Evolutionary conservation across 495 filamentous ascomycete species (phyloP), one percentile per base, ranked within the genome.

Genomic region (Daldinia grandis): DNA sequence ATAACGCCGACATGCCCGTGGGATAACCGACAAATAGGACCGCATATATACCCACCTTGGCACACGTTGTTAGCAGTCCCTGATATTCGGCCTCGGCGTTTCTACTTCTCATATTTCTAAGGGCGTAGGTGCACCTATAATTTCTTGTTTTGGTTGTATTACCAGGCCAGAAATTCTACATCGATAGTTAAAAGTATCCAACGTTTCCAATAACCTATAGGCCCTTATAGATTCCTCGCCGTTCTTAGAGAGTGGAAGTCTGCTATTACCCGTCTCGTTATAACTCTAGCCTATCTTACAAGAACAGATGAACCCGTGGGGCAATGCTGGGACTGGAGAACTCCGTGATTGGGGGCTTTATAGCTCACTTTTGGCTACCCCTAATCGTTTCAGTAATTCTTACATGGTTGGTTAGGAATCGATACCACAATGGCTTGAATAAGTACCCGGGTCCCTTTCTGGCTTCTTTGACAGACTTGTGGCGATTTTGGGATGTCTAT

Each of bases 401-500:
- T 40, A 78, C 73, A 8, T 87, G 83, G 69, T 77, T 90, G 15
- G 72, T 85, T n/a, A 78, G 76, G 68, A 91, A 89, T 76, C 81
- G 84, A 42, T 90, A 85, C 74, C 75, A 86, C 66, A 83, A 85
- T 70, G 86, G 87, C 35, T 78, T 92, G 57, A 86, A 87, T 78
- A 86, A 85, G 69, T 89, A 87, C 66, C 90, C 90, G 0, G 90
- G 91, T 0, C 91, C 89, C 1, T 84, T 90, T 63, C 79, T 91
- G 40, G 92, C 89, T 14, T 86, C 85, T 6, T 82, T 91, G 61
- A 92, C 91, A 2, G 84, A 90, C 74, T 84, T 83, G 78, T 93
- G 90, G 88, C 84, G 92, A 24, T 87, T 92, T 65, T 83, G 84
- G 64, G 86, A 92, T 71, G 90, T 91, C 2, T 86, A 86, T 58